A percentile compares a stretch with the other conserved stretches of the same genome.
These are phyloP conservation scores for Crepidotus variabilis DNA, from an alignment of 768 basidiomycete genomes.

Conservation along the genomic window DNA sequence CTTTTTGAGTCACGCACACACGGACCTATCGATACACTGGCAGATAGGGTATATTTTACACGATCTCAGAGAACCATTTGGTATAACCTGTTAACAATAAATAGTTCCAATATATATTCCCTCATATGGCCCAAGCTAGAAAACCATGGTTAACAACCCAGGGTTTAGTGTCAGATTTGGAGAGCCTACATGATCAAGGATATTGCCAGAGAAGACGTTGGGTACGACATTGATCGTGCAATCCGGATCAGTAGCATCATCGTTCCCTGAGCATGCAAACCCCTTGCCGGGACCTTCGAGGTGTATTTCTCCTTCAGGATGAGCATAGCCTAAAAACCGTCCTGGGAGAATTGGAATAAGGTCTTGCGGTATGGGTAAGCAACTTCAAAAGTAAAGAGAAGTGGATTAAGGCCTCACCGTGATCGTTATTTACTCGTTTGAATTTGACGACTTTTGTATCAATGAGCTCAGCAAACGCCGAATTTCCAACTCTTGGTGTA, in stretches of 20 bases:
- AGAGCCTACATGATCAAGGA: conserved; percentile 45
- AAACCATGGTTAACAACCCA: not conserved
- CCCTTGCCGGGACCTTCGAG: conserved; percentile 37
- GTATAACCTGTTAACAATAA: conserved; percentile 20
- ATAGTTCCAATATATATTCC: conserved; percentile 54
- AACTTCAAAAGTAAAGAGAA: not conserved
- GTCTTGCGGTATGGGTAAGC: conserved; percentile 21
- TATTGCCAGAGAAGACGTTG: conserved; percentile 44
- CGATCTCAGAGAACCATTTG: not conserved
- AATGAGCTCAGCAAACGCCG: conserved; percentile 46
- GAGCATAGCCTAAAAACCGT: conserved; percentile 43
- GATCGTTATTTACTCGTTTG: conserved; percentile 36
- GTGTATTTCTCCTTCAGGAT: conserved; percentile 53
- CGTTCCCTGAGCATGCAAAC: conserved; percentile 40
- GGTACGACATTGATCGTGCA: conserved; percentile 57
- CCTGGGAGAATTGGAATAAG: conserved; percentile 56
- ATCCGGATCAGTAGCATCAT: conserved; percentile 48
- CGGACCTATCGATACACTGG: too few relatives aligned
- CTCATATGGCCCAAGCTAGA: conserved; percentile 45
- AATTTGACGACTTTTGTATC: conserved; percentile 39
- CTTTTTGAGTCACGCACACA: too few relatives aligned
- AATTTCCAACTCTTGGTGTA: conserved; percentile 49
- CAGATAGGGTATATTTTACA: not conserved
- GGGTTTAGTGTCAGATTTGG: not conserved
- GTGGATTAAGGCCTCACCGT: conserved; percentile 16